Evolutionary conservation across 768 basidiomycete genomes (phyloP), one percentile per base, ranked within the genome.

Genomic region (Collybia nuda): DNA sequence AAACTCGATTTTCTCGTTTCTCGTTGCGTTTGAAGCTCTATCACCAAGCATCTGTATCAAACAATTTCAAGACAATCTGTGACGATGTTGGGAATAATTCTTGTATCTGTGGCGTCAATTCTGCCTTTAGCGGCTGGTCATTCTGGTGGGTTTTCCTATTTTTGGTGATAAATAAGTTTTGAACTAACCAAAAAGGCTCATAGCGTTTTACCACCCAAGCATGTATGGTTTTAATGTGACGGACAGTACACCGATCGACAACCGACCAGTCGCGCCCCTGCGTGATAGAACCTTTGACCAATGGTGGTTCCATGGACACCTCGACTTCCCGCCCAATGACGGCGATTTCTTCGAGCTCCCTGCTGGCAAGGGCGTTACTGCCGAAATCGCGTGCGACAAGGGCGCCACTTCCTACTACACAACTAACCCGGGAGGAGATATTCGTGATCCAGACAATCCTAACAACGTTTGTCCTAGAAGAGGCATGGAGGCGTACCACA

Each of bases 191-290:
- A 19, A 37, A 35, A 22, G 23, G 28, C 18, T 14, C 17, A 6
- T 26, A 80, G 81, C 78, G n/a, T 55, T 80, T 14, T 84, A 67
- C 65, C 74, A 80, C 50, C 75, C 81, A 2, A 75, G 78, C 62
- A 85, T 86, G 81, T 85, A 57, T 51, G 85, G 86, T 1, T 87
- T 82, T 72, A 85, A 86, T 48, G 84, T 84, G n/a, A 85, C 84
- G 1, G 51, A 56, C 6, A 41, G 73, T 32, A 78, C 79, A 1
- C 39, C 67, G 4, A 84, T 84, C 63, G 85, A 86, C 58, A 86
- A 87, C 62, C 79, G 85, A 2, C 84, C 86, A 21, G 82, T 78
- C 18, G 61, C 60, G 51, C 70, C 67, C 47, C 63, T 69, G 58
- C 47, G 80, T 66, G 68, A 63, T 58, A 54, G 63, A 76, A 74